Base-by-base conservation (phyloP, 306 rosid species). In the Begonia masoniana region DNA sequence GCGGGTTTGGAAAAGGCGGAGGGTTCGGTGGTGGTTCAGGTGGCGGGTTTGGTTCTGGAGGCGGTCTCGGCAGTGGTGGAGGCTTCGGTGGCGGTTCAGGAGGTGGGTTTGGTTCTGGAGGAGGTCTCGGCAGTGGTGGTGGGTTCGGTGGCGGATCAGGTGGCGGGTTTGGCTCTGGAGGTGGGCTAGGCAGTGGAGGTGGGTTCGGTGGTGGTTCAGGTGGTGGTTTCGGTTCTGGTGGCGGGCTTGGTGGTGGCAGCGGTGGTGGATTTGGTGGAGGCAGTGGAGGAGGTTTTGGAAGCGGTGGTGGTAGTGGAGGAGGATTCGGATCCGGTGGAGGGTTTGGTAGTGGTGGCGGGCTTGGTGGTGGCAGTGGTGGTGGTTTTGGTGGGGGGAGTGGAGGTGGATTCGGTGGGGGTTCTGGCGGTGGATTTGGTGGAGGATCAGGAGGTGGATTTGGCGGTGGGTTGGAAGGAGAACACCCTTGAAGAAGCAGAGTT, bases 111-210 rank as follows among this genome's bases (percentile, higher is more conserved):
- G 35, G 35, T 26, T 26, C 35, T 26, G 35, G 35, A 26, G 35
- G n/a, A n/a, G n/a, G n/a, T n/a, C n/a, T n/a, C n/a, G n/a, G n/a
- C n/a, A n/a, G 35, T 26, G 35, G 35, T 26, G 35, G 50, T 12
- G 50, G 50, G 13, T 13, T 13, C 15, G 50, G 50, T 47, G 50
- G 50, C 1, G 50, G 50, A 10, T 10, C 15, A 12, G 13, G 19
- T 50, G 26, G 53, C 10, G 53, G 53, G 10, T n/a, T 50, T 50
- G 48, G 48, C 12, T n/a, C 52, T 4, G 52, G 52, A 12, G 52
- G 52, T 8, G 52, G 52, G 19, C 3, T 49, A 2, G 52, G 52
- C 13, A 16, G 52, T 1, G 19, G 15, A 10, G 52, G 52, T 2
- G 52, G 52, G 0, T 16, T 49, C 15, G 52, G 50, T n/a, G 15